Evolutionary conservation across 2,329 filamentous ascomycete genomes (phyloP), one percentile per base, ranked within the genome.

Genomic region (Bipolaris zeicola): DNA sequence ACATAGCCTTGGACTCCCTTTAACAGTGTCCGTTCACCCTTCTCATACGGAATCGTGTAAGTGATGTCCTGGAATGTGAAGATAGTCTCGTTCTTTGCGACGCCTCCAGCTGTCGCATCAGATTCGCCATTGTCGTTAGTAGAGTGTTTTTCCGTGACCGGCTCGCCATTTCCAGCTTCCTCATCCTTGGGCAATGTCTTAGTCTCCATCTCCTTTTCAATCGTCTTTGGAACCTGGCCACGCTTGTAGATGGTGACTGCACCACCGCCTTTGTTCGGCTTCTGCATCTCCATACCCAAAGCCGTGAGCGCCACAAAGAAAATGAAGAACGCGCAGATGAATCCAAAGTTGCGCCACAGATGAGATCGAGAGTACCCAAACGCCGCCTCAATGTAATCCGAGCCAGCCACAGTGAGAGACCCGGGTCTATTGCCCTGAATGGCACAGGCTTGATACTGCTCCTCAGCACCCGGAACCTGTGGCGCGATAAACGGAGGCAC

Each of bases 51-150:
- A 57, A 92, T 89, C 0, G 85, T 89, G 72, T 96, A 96, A 69
- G 88, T 91, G 58, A 97, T 86, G 62, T 90, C 82, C 72, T 94
- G 90, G 89, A 92, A 96, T 0, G 92, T 96, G 57, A 96, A 79
- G 37, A 79, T 73, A 3, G 76, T 73, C 47, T 89, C 85, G 58
- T 88, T 88, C 66, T 84, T 85, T 1, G 84, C 84, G 13, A 89
- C 82, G 2, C 80, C 80, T 33, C 81, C 74, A 41, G 80, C 72
- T 0, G 66, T 63, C 67, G 75, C 50, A 22, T 56, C 55, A 1
- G 62, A 62, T 42, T 65, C 60, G 18, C 65, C 70, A 33, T 65
- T 69, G 42, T 66, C 63, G 31, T 63, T 69, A 14, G 69, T 63
- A 14, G 69, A 63, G 39, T 52, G 58, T 16, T 71, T 69, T 34